A percentile compares a stretch with the other conserved stretches of the same genome.
phyloP scores from a whole-genome alignment of 1,284 basidiomycete species.

The Puccinia hordei region DNA sequence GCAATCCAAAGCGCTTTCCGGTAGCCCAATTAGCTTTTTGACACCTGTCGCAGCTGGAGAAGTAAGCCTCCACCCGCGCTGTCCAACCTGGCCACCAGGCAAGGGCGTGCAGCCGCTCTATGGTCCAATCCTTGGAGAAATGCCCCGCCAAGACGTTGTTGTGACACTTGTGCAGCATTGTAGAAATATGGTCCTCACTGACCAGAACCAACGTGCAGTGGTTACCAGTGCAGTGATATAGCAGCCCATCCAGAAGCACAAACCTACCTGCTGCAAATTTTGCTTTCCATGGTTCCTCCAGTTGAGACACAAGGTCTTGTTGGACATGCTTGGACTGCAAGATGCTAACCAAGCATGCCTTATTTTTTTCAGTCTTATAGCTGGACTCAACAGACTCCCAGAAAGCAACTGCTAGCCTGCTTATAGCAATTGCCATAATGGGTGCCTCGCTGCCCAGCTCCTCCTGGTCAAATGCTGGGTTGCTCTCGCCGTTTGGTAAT shows the following conservation, averaged over 20 bases:
- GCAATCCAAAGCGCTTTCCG: no score
- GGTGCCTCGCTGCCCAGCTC: no score
- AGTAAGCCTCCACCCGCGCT: background rate
- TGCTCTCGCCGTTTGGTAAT: no score
- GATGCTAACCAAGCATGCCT: background rate
- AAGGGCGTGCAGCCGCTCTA: background rate
- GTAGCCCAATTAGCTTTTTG: no score
- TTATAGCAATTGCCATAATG: no score
- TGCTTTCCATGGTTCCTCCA: no score
- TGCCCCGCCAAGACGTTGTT: no score
- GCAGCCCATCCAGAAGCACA: background rate
- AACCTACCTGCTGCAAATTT: background rate
- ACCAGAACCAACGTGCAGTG: background rate
- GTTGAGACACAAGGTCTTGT: background rate
- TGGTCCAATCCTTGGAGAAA: background rate
- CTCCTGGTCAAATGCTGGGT: no score
- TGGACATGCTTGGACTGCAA: background rate
- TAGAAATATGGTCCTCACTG: background rate
- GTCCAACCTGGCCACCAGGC: conserved; percentile 17
- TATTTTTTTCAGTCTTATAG: background rate
- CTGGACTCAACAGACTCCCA: background rate
- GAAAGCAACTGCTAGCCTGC: background rate
- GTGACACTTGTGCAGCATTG: background rate
- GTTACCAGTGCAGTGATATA: background rate
- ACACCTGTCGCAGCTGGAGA: background rate